These are phyloP conservation scores for Tolypocladium ovalisporum DNA, from an alignment of 2,329 filamentous ascomycete genomes.

Conservation along the genomic window DNA sequence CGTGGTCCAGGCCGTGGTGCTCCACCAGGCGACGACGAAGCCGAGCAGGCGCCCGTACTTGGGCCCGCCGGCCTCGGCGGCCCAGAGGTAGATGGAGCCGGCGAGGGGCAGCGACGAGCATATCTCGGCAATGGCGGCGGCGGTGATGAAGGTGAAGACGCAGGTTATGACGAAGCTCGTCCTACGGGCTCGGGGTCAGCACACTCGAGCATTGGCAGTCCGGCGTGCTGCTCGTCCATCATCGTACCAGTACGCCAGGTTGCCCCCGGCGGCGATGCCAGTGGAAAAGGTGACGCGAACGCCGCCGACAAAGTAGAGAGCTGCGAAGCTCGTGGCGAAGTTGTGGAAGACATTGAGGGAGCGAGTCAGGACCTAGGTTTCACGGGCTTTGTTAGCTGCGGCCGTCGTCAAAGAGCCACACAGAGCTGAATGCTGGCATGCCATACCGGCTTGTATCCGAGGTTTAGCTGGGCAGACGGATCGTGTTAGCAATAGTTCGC, in stretches of 20 bases:
- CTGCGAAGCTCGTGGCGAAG: slow-evolving; percentile 17
- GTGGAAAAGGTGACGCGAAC: slow-evolving; percentile 52
- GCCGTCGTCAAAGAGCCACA: not conserved
- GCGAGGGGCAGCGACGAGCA: slow-evolving; percentile 48
- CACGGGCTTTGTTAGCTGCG: not conserved
- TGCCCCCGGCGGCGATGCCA: slow-evolving; percentile 49
- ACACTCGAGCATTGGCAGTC: no score
- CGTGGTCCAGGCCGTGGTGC: slow-evolving; percentile 50
- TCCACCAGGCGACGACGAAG: slow-evolving; percentile 55
- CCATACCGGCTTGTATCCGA: not conserved
- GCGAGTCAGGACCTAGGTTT: not conserved
- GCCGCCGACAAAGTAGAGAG: slow-evolving; percentile 49
- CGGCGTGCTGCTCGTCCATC: not conserved
- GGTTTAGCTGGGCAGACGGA: not conserved
- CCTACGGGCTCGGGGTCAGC: slow-evolving; percentile 21
- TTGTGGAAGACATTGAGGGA: not conserved
- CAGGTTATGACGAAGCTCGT: slow-evolving; percentile 49
- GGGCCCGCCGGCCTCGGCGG: slow-evolving; percentile 46
- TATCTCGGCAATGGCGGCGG: slow-evolving; percentile 48
- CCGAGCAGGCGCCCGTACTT: slow-evolving; percentile 44
- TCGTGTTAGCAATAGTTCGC: not conserved
- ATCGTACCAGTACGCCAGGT: slow-evolving; percentile 46
- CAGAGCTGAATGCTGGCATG: not conserved
- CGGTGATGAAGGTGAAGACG: slow-evolving; percentile 50
- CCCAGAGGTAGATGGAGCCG: slow-evolving; percentile 51